phyloP scores from a whole-genome alignment of 208 protist genomes.

The Leishmania braziliensis region DNA sequence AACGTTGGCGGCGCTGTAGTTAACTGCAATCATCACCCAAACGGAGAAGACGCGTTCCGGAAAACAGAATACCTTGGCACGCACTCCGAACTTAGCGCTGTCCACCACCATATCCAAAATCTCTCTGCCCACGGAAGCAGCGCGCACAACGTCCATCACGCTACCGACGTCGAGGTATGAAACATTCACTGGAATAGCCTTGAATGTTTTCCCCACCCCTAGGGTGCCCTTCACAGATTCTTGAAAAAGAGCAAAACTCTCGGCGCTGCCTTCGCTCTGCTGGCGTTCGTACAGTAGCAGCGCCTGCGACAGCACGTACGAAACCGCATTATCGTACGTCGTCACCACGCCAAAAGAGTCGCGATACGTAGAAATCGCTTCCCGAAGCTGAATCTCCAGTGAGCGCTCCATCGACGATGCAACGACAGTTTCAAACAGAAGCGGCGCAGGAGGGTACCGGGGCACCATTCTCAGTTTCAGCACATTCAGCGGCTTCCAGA shows the following conservation, averaged over 20 bases:
- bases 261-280: conserved; percentile 36
- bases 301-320: conserved; percentile 82
- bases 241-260: conserved; percentile 81
- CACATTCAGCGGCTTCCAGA: conserved; percentile 91
- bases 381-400: conserved; percentile 60
- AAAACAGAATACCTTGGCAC: conserved; percentile 83
- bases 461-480: conserved; percentile 90
- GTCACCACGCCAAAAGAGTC: conserved; percentile 78
- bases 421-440: conserved; percentile 48
- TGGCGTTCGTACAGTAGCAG: conserved; percentile 85
- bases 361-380: conserved; percentile 56
- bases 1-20: conserved; percentile 42
- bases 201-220: conserved; percentile 90
- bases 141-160: conserved; percentile 68
- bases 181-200: conserved; percentile 90
- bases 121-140: conserved; percentile 69
- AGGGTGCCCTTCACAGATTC: conserved; percentile 81
- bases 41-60: conserved; percentile 84
- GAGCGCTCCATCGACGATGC: conserved; percentile 46
- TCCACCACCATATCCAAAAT: conserved; percentile 85
- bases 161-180: conserved; percentile 63
- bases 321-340: conserved; percentile 74
- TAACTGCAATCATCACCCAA: conserved; percentile 90
- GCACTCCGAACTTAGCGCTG: conserved; percentile 69
- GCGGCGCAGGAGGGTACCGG: conserved; percentile 65